phyloP scores from a whole-genome alignment of 768 basidiomycete species.

The Lentinula detonsa region DNA sequence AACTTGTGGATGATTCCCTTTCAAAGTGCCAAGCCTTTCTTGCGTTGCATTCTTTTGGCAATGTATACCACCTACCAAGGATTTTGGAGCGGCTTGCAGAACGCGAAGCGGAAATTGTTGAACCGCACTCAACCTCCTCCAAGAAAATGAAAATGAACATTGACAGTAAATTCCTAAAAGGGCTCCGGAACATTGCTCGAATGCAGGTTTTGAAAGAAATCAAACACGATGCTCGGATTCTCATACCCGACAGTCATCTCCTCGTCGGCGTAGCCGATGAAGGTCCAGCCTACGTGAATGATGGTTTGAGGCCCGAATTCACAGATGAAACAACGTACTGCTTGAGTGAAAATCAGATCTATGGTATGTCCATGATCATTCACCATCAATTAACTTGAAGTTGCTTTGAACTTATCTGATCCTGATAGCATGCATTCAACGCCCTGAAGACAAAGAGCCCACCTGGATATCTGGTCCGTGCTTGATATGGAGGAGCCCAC shows the following conservation, averaged over 20 bases:
- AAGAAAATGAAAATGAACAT: conserved; percentile 18
- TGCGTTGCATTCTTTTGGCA: conserved; percentile 37
- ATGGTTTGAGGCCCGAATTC: conserved; percentile 39
- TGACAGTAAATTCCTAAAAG: conserved; percentile 52
- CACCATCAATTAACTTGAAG: neutral
- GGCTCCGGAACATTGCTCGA: conserved; percentile 55
- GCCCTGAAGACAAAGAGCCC: conserved; percentile 40
- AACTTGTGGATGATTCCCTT: conserved; percentile 55
- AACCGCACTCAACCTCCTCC: conserved; percentile 12
- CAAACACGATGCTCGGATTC: conserved; percentile 72
- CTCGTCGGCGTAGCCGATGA: conserved; percentile 84
- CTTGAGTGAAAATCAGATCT: conserved; percentile 55
- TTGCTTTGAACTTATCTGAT: neutral
- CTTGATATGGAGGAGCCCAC: conserved; percentile 66
- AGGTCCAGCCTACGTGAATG: conserved; percentile 53
- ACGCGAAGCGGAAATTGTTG: conserved; percentile 38
- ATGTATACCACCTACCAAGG: conserved; percentile 40
- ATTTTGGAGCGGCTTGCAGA: conserved; percentile 45
- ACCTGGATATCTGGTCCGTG: conserved; percentile 55
- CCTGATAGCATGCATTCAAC: conserved; percentile 39
- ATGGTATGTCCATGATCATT: conserved; percentile 37
- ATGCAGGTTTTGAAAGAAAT: conserved; percentile 64
- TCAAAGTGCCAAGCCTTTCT: conserved; percentile 43
- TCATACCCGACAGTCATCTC: conserved; percentile 58
- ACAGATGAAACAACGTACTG: conserved; percentile 39